These are phyloP conservation scores for Colletotrichum sp. DNA, from an alignment of 2,329 filamentous ascomycete species.

Conservation along the genomic window DNA sequence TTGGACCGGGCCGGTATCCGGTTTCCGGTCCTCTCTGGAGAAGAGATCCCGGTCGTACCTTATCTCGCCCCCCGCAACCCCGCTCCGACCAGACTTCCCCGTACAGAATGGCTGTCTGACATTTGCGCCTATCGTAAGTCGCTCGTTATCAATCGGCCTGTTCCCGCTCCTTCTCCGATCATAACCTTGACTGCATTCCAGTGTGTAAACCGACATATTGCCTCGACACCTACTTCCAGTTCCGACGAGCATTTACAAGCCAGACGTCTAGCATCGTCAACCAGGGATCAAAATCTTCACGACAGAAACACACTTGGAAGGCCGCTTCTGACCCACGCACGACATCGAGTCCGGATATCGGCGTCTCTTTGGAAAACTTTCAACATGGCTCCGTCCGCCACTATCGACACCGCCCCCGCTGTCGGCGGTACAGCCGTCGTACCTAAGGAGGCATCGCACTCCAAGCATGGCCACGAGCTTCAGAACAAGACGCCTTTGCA, in stretches of 20 bases:
- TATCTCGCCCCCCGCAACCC: constrained; percentile 15
- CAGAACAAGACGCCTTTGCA: constrained; percentile 33
- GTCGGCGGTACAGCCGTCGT: neutral
- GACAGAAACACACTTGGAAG: neutral
- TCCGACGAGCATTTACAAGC: neutral
- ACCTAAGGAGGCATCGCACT: constrained; percentile 23
- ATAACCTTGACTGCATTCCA: neutral
- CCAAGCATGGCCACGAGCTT: constrained; percentile 22
- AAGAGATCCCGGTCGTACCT: constrained; percentile 11
- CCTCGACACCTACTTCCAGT: neutral
- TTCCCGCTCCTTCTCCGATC: neutral
- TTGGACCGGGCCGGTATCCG: constrained; percentile 19
- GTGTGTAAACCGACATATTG: neutral
- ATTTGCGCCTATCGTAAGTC: constrained; percentile 6
- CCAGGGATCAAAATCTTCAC: neutral
- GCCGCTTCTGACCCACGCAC: neutral
- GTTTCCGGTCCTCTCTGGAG: constrained; percentile 8
- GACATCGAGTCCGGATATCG: neutral
- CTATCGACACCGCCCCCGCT: constrained; percentile 24
- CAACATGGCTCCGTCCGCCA: constrained; percentile 35
- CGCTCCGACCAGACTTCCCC: neutral
- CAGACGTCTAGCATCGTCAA: neutral
- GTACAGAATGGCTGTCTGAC: neutral
- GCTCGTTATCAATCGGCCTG: neutral
- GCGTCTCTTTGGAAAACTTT: neutral